Evolutionary conservation across 768 basidiomycete genomes (phyloP), one percentile per base, ranked within the genome.

Genomic region (Mycena rosella): DNA sequence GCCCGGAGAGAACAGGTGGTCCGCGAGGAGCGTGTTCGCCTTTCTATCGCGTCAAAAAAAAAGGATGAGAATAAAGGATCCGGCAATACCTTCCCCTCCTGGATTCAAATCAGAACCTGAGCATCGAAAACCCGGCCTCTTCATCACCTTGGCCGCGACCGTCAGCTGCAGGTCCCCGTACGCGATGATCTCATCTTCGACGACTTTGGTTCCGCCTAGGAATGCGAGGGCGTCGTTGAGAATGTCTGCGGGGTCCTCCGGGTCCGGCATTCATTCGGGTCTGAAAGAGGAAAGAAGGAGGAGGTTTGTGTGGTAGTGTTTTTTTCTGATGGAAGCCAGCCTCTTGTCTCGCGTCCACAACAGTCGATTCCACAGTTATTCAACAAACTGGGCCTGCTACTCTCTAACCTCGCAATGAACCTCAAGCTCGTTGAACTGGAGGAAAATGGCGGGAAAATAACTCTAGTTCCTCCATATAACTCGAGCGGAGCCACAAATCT

Each of bases 1-100:
- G 11, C 87, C 85, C 18, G 90, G 91, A 42, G 89, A 92, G 75
- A 92, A 93, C 4, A 92, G 80, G 68, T 91, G 89, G 76, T 93
- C 91, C 54, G 91, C 91, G 24, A 93, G 81, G 13, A 92, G 82
- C 17, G 89, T 91, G 67, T 88, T 91, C 30, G 91, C 89, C 90
- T 54, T 34, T 54, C 75, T 24, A 15, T 5, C 1, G 22, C 11
- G 17, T 32, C 18, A 45, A 29, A 67, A 38, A 20, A 5, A 4
- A 8, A 22, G 5, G n/a, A n/a, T n/a, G n/a, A 22, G 5, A 32
- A 26, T 1, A 18, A 7, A 18, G 22, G 34, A 14, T 22, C 4
- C 17, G 14, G 8, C 27, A 30, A 72, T 47, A 89, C 88, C 83
- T 89, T 89, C 70, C 87, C 87, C 80, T 87, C 86, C 89, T 90